Evolutionary conservation across 2,329 filamentous ascomycete genomes (phyloP).

Genomic region (Penicillium sp.): DNA sequence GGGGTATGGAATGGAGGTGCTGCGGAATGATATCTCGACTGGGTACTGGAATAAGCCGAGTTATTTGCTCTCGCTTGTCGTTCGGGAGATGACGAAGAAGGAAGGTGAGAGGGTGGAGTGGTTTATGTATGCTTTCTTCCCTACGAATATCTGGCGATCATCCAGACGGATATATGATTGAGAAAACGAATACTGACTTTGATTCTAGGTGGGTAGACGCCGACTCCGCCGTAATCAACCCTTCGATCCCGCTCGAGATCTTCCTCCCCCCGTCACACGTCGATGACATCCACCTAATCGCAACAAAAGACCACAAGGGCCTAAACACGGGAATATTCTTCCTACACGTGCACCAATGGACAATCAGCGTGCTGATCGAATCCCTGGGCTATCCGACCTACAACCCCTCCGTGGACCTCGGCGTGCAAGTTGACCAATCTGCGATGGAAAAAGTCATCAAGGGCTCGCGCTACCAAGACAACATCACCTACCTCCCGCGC

Average conservation of each 20-base stretch:
- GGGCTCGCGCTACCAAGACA: constrained; percentile 23
- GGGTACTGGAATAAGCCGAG: constrained; percentile 44
- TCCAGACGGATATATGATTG: too few relatives aligned
- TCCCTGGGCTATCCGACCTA: constrained; percentile 31
- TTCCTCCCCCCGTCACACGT: constrained; percentile 38
- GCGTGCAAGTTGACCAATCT: constrained; percentile 27
- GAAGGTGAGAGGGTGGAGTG: constrained; percentile 38
- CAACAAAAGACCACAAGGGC: constrained; percentile 36
- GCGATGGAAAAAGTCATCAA: constrained; percentile 29
- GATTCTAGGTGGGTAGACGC: constrained; percentile 37
- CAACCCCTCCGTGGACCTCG: constrained; percentile 27
- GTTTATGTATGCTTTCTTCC: constrained; percentile 37
- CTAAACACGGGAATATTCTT: constrained; percentile 41
- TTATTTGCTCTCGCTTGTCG: constrained; percentile 36
- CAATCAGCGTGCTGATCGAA: constrained; percentile 34
- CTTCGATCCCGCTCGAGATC: constrained; percentile 34
- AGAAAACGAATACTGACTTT: not conserved
- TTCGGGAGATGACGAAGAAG: constrained; percentile 40
- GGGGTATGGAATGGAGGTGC: constrained; percentile 42
- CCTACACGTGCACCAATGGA: constrained; percentile 38
- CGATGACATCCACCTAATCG: constrained; percentile 36
- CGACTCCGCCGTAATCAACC: constrained; percentile 39
- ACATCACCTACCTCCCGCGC: constrained; percentile 27
- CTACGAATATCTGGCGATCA: too few relatives aligned
- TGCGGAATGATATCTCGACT: constrained; percentile 36